Evolutionary conservation across 73 alveolate species (phyloP).

Genomic region (Tetrahymena thermophila): DNA sequence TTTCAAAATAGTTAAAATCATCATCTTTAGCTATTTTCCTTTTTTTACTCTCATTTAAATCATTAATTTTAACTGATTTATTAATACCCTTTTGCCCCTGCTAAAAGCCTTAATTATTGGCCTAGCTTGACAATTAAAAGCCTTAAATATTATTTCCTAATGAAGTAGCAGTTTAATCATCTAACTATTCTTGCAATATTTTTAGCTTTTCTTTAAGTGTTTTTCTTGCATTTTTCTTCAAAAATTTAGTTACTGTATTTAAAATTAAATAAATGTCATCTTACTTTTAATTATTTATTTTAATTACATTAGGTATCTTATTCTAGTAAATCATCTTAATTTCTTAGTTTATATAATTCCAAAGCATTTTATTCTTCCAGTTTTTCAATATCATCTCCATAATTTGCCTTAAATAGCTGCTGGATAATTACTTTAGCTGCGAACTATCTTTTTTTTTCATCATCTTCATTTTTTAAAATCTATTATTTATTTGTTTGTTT

Average conservation of each 20-base stretch:
- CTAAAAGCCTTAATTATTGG: neutral
- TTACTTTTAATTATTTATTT: neutral
- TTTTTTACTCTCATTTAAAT: neutral
- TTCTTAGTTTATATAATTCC: neutral
- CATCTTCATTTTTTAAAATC: neutral
- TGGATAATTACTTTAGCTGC: neutral
- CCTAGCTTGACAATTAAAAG: neutral
- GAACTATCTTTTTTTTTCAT: neutral
- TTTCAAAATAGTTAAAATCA: neutral
- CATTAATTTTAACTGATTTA: neutral
- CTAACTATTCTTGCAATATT: neutral
- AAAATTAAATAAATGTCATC: neutral
- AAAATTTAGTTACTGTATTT: neutral
- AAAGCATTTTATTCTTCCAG: neutral
- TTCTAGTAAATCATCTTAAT: neutral
- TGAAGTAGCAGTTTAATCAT: neutral
- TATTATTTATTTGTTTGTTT: neutral
- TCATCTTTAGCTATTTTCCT: neutral
- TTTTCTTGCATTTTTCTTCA: neutral
- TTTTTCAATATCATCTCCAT: neutral
- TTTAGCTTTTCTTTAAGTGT: neutral
- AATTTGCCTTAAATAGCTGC: neutral
- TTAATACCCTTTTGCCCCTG: neutral
- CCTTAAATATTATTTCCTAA: neutral
- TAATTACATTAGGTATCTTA: neutral